These are phyloP conservation scores for Zoysia japonica DNA, from an alignment of 176 grass and related monocot genomes.

Conservation along the genomic window DNA sequence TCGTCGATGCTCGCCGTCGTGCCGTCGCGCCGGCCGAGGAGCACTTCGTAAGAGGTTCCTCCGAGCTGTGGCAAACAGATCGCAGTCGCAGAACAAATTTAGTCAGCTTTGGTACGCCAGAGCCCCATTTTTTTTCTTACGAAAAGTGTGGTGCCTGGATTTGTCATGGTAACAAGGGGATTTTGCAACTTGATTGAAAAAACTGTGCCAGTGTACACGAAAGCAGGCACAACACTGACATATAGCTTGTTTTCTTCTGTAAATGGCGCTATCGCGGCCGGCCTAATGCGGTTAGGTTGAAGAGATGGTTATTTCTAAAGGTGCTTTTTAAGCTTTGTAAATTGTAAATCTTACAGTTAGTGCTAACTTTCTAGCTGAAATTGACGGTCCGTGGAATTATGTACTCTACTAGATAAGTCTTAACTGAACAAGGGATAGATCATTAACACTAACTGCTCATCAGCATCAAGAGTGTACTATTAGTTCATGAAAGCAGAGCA, in stretches of 20 bases:
- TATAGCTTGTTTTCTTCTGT: neutral
- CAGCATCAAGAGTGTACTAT: too few species aligned
- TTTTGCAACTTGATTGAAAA: neutral
- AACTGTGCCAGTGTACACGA: neutral
- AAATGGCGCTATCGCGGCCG: neutral
- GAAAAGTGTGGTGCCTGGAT: neutral
- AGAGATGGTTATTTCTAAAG: conserved; percentile 13
- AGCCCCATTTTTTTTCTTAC: too few species aligned
- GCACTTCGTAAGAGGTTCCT: conserved; percentile 63
- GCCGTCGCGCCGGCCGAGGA: conserved; percentile 64
- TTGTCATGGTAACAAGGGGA: neutral
- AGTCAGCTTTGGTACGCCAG: too few species aligned
- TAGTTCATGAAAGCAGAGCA: neutral
- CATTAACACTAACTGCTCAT: neutral
- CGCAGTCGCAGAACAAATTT: too few species aligned
- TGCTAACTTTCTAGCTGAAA: neutral
- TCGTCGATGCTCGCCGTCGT: conserved; percentile 55
- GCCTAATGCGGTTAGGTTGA: conserved; percentile 15
- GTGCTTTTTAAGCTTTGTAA: neutral
- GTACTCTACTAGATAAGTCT: neutral
- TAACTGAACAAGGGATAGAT: neutral
- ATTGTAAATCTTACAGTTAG: neutral
- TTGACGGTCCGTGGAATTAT: neutral
- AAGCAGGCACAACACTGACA: neutral
- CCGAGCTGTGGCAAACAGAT: conserved; percentile 48